A percentile compares a stretch with the other conserved stretches of the same genome.
These are phyloP conservation scores for Fusarium staphyleae DNA, from an alignment of 2,329 filamentous ascomycete species.

Conservation along the genomic window DNA sequence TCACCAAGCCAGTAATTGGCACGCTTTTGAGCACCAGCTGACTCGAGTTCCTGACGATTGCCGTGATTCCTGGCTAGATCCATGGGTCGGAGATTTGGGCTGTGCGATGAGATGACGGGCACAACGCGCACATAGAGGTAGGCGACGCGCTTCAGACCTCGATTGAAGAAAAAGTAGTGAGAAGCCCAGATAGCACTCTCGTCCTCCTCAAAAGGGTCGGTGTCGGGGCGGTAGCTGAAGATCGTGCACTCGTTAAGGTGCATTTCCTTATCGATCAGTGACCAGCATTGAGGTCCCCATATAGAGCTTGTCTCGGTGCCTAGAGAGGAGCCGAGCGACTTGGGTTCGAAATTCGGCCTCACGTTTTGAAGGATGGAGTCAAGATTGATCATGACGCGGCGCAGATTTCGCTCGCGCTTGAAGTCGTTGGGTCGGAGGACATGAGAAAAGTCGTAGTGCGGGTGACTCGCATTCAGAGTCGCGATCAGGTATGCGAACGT, in stretches of 20 bases:
- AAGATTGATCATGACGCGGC: conserved; percentile 83
- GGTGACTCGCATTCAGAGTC: conserved; percentile 91
- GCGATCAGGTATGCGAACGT: conserved; percentile 97
- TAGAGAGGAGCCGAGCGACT: conserved; percentile 51
- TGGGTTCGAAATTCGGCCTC: conserved; percentile 66
- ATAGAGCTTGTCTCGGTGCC: conserved; percentile 62
- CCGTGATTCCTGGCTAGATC: conserved; percentile 42
- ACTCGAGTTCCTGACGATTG: conserved; percentile 43
- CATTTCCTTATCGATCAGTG: conserved; percentile 94
- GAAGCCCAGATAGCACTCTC: conserved; percentile 94
- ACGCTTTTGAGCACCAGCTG: conserved; percentile 65
- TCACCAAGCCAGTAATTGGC: conserved; percentile 89
- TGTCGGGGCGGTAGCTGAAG: conserved; percentile 88
- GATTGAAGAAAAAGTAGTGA: conserved; percentile 99
- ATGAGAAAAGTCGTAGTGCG: conserved; percentile 94
- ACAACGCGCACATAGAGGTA: conserved; percentile 94
- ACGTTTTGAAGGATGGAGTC: conserved; percentile 89
- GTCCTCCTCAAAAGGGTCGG: conserved; percentile 90
- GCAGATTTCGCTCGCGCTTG: conserved; percentile 79
- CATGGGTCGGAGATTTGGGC: conserved; percentile 55
- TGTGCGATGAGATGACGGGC: conserved; percentile 73
- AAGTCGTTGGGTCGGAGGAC: conserved; percentile 90
- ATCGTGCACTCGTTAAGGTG: conserved; percentile 84
- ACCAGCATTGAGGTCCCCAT: conserved; percentile 94
- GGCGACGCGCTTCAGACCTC: conserved; percentile 86